Evolutionary conservation across 1,284 basidiomycete genomes (phyloP).

Genomic region (Cryptococcus hybrid): DNA sequence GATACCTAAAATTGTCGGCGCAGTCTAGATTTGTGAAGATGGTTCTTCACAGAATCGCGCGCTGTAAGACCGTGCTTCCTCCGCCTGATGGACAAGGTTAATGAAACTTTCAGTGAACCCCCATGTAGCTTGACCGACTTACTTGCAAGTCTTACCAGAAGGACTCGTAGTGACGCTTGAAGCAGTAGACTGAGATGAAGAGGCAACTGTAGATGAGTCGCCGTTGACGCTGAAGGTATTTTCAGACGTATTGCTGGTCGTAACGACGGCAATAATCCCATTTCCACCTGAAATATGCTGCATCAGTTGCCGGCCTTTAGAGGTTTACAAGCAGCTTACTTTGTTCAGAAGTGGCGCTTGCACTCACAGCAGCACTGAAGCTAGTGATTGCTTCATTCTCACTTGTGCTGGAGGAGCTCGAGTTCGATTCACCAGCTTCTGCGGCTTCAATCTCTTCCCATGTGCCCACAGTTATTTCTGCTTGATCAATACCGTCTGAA

Average conservation of each 20-base stretch:
- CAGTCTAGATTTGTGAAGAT: not conserved
- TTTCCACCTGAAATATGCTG: not conserved
- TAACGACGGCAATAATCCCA: not conserved
- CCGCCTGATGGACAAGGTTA: not conserved
- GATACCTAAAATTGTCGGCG: not conserved
- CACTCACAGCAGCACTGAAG: not conserved
- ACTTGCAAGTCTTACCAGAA: slow-evolving; percentile 10
- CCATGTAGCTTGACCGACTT: not conserved
- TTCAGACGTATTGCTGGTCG: not conserved
- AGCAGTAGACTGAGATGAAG: not conserved
- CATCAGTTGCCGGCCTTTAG: not conserved
- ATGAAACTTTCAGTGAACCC: not conserved
- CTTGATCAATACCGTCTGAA: slow-evolving; percentile 12
- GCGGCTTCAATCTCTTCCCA: slow-evolving; percentile 6
- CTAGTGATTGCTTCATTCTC: not conserved
- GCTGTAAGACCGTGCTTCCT: not conserved
- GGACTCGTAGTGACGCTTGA: not conserved
- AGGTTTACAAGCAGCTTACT: not conserved
- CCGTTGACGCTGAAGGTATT: not conserved
- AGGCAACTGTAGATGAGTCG: not conserved
- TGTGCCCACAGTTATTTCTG: slow-evolving; percentile 7
- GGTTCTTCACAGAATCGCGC: not conserved
- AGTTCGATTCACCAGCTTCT: slow-evolving; percentile 1
- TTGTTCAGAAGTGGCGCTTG: not conserved
- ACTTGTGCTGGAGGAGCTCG: not conserved